phyloP scores from a whole-genome alignment of 305 asterid genomes.

The Solanum hybrid region DNA sequence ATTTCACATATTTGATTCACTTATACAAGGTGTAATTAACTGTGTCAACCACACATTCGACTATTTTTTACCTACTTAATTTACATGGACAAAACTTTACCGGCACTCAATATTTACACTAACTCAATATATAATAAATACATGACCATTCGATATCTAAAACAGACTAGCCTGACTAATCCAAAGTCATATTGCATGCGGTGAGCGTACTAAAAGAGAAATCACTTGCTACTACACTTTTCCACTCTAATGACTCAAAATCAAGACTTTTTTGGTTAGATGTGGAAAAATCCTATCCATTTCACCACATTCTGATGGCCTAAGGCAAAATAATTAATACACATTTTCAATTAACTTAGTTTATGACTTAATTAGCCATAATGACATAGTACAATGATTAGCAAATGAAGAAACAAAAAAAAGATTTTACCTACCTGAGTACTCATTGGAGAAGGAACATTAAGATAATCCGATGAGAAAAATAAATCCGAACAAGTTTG shows the following conservation, averaged over 20 bases:
- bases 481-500: slow-evolving; percentile 43
- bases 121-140: neutral
- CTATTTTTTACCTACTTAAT: neutral
- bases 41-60: neutral
- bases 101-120: neutral
- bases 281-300: neutral
- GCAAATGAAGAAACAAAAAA: neutral
- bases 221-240: no score
- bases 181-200: no score
- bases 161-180: no score
- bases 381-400: neutral
- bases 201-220: no score
- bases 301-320: neutral
- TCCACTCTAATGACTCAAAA: no score
- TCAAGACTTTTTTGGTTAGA: neutral
- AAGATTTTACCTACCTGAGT: slow-evolving; percentile 18
- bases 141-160: no score
- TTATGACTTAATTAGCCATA: neutral
- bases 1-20: neutral
- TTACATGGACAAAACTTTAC: no score
- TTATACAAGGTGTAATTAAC: neutral
- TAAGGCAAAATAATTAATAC: neutral
- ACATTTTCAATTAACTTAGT: neutral
- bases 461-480: slow-evolving; percentile 20
- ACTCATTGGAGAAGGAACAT: slow-evolving; percentile 12